Conservation (phyloP, 768 basidiomycete genomes). For the Naganishia friedmannii region DNA sequence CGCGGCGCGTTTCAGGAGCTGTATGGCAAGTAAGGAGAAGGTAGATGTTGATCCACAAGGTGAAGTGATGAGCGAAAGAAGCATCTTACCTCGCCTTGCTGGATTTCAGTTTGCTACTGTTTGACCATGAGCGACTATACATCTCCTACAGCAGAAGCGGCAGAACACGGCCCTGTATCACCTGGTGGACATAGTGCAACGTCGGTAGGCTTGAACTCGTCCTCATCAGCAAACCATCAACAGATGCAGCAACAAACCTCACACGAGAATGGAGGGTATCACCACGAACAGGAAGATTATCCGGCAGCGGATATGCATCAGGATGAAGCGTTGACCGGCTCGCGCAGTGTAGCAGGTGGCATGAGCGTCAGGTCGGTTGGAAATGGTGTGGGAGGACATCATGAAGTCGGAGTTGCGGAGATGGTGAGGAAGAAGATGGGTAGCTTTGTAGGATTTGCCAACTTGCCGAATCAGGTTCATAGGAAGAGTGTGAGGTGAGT, state of each 20-base stretch:
- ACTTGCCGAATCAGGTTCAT: conserved; percentile 98
- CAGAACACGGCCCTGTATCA: neutral
- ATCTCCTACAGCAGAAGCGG: neutral
- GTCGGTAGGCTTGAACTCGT: neutral
- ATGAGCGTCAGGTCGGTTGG: conserved; percentile 11
- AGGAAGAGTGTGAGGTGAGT: conserved; percentile 93
- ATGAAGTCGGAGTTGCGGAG: conserved; percentile 10
- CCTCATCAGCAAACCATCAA: conserved; percentile 18
- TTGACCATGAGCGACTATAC: conserved; percentile 12
- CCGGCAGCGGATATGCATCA: conserved; percentile 3
- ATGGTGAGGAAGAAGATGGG: conserved; percentile 48
- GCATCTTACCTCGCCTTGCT: neutral
- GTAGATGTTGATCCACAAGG: neutral
- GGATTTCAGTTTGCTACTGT: neutral
- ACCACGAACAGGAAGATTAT: conserved; percentile 4
- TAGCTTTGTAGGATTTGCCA: conserved; percentile 64
- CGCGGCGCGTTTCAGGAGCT: neutral
- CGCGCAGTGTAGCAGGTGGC: conserved; percentile 1
- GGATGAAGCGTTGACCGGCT: neutral
- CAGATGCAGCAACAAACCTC: neutral
- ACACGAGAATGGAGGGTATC: conserved; percentile 9
- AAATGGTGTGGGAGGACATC: neutral
- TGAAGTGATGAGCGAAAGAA: neutral
- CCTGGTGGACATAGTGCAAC: neutral
- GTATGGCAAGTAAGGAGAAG: neutral